Base-by-base conservation (phyloP, 768 basidiomycete species). In the Hericium rajendrae region DNA sequence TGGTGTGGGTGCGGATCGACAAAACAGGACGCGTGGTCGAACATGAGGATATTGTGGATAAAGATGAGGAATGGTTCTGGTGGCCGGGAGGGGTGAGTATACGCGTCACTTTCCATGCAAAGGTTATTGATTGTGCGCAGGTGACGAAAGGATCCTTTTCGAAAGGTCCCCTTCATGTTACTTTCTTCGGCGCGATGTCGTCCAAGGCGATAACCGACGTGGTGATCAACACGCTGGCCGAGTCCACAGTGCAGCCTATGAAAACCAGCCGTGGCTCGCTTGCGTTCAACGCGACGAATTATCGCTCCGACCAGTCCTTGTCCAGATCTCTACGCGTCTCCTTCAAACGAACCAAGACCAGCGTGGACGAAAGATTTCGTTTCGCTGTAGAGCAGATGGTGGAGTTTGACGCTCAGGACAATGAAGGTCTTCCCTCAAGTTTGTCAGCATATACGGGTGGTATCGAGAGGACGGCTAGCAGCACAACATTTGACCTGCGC, bases 11-110 rank as follows among this genome's bases (percentile, higher is more conserved):
- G 9, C 71, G 79, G 1, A 66, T 85, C 54, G 72, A 81, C 53
- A 68, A 71, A 16, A 65, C 61, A 5, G 75, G 73, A 15, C 58
- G 65, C 11, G 65, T 77, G 9, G 24, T 51, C 20, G 28, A 24
- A 51, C 20, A 51, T 15, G 28, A 37, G 16, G 51, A 64, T 20
- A 63, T 66, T 38, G 39, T 13, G 2, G 48, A 38, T 22, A 66
- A 65, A 32, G 66, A 64, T 2, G 67, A 59, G 12, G 57, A 59
- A 39, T 60, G 64, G 11, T 56, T 81, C 40, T 89, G 87, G 87
- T 89, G 87, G 87, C 87, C 87, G 20, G 84, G 76, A 28, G 76
- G 78, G 73, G 87, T 87, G 64, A 61, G 73, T 69, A 5, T 15
- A 3, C 51, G 43, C 24, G 49, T 22, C 55, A 50, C 46, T 56